Evolutionary conservation across 2,329 filamentous ascomycete genomes (phyloP), one percentile per base, ranked within the genome.

Genomic region (Colletotrichum euphorbiae): DNA sequence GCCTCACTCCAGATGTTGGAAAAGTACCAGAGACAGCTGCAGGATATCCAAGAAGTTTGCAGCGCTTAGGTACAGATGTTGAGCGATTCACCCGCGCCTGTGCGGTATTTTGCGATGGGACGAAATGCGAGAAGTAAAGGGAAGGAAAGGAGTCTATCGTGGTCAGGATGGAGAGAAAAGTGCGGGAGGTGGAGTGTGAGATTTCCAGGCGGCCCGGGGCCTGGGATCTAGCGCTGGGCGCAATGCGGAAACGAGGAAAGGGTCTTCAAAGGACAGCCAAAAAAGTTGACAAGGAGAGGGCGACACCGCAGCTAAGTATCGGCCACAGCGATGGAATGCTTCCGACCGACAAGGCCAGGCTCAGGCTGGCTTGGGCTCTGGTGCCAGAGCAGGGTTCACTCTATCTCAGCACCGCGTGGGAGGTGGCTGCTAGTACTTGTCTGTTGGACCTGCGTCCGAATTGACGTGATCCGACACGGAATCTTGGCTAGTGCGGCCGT

Each of bases 401-500:
- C 52, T 68, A 58, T 45, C 57, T 67, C 52, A 40, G 48, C 17
- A 56, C 31, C 51, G 36, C 15, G 59, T 42, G 52, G 24, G 57
- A 58, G 13, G 64, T 68, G 65, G 60, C 65, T 68, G 57, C 43
- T n/a, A 40, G 61, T 68, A 61, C 62, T 62, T 57, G 67, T 62
- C 33, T 72, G 67, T 50, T 60, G 71, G 69, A 71, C 64, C 71
- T 70, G 71, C 70, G 69, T 73, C 70, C 67, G 56, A 57, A 24
- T 69, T 54, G 46, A 56, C 50, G 50, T 67, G 57, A 69, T 66
- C 69, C 68, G 66, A 71, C 65, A 67, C 70, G 71, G 71, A 68
- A 72, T 67, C 65, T 71, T 67, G 70, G 69, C 65, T 73, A 72
- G 72, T 72, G 72, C 71, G 71, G 72, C 70, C 70, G 72, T 69